Evolutionary conservation across 345 rosid species (phyloP), one percentile per base, ranked within the genome.

Genomic region (Salix udensis): DNA sequence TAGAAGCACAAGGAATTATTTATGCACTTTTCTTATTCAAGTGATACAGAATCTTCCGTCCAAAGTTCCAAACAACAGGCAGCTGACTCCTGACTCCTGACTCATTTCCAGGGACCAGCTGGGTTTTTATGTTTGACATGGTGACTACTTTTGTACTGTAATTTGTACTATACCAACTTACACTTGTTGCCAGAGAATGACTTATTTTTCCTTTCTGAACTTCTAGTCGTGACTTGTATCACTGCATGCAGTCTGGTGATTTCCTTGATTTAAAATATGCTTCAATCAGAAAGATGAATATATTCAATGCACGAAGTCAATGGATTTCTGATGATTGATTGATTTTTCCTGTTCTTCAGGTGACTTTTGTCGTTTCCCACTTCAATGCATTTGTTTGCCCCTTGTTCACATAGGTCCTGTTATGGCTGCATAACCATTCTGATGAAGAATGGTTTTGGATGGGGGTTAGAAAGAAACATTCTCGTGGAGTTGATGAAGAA

Each of bases 281-380:
- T 79, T 69, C 50, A 60, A 34, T 62, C 31, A 50, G 42, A 62
- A 21, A 28, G 28, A 72, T 21, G 67, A 12, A 23, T 67, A n/a
- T 71, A 28, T 60, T 61, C 31, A 46, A 8, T 52, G 26, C 2
- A 4, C 21, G 28, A 28, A 37, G 55, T 50, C 36, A 24, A 68
- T 21, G 74, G 26, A 58, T 24, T 21, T 40, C 40, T 24, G 16
- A 50, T 53, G 15, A 58, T 52, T 58, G n/a, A 67, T 24, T 72
- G 48, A n/a, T 52, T 72, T 72, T 39, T 76, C 68, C 79, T 84
- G 75, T 81, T 79, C 52, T 67, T 74, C 86, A 93, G 99, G 90
- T 96, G 74, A 91, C 99, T 24, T 24, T 96, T 74, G 87, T 92
- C 2, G 98, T 91, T 73, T 86, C 87, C 39, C 97, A 96, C 86